phyloP scores from a whole-genome alignment of 2,329 filamentous ascomycete species.

The Mycosphaerella sp. region DNA sequence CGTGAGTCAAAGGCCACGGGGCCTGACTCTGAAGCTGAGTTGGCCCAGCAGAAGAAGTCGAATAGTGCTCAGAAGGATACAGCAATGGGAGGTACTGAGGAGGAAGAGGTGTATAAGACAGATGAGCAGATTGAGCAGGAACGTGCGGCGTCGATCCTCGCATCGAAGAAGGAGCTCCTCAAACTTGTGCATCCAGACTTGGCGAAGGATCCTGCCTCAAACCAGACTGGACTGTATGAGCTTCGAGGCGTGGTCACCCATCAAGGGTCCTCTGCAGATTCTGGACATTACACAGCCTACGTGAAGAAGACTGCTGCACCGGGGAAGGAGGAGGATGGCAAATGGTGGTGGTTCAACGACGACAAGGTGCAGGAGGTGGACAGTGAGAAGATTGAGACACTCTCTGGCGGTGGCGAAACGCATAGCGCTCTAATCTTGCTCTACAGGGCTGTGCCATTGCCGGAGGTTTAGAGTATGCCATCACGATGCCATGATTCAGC shows the following conservation, averaged over 20 bases:
- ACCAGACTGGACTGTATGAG: slow-evolving; percentile 93
- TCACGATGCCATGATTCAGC: background rate
- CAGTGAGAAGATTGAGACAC: slow-evolving; percentile 79
- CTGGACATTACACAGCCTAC: slow-evolving; percentile 95
- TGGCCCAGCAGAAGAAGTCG: slow-evolving; percentile 42
- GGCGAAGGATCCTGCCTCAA: slow-evolving; percentile 70
- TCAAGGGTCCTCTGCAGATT: slow-evolving; percentile 93
- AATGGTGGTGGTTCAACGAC: slow-evolving; percentile 99
- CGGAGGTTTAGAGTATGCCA: slow-evolving; percentile 28
- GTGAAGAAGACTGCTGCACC: slow-evolving; percentile 86
- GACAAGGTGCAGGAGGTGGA: slow-evolving; percentile 93
- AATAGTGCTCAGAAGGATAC: slow-evolving; percentile 56
- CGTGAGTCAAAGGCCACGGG: slow-evolving; percentile 31
- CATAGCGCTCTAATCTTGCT: slow-evolving; percentile 77
- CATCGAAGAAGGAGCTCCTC: slow-evolving; percentile 82
- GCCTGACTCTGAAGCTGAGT: slow-evolving; percentile 38
- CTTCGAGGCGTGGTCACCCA: slow-evolving; percentile 91
- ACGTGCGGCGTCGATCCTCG: slow-evolving; percentile 64
- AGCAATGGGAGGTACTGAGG: slow-evolving; percentile 66
- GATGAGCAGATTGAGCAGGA: slow-evolving; percentile 90
- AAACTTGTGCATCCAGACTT: slow-evolving; percentile 69
- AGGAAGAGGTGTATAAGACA: slow-evolving; percentile 78
- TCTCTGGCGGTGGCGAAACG: slow-evolving; percentile 76
- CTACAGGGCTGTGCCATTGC: slow-evolving; percentile 67
- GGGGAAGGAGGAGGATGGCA: slow-evolving; percentile 82